phyloP scores from a whole-genome alignment of 805 yeast species.

The Metschnikowia similis region DNA sequence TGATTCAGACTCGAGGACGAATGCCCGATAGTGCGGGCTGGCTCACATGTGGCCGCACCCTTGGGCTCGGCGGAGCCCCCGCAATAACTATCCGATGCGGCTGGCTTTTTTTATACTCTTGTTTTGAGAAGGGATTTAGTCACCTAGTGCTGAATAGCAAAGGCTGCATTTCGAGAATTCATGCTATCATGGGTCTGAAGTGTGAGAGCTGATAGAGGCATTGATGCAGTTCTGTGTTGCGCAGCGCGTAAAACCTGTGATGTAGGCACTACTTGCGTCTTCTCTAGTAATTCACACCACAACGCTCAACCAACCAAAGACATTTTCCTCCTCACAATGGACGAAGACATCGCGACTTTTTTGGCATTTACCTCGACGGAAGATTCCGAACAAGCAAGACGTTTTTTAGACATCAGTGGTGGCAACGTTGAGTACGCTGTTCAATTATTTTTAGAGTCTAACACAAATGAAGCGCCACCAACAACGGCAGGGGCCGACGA shows the following conservation, averaged over 20 bases:
- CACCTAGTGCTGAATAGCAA: not conserved
- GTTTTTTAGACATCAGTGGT: conserved; percentile 74
- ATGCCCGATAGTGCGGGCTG: not conserved
- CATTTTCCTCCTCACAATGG: conserved; percentile 22
- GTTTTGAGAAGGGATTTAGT: too few relatives aligned
- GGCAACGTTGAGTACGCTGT: conserved; percentile 81
- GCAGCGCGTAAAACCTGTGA: not conserved
- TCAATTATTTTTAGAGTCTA: conserved; percentile 66
- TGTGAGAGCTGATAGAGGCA: not conserved
- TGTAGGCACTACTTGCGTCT: conserved; percentile 2
- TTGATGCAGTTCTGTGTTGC: not conserved
- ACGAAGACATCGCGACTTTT: conserved; percentile 63
- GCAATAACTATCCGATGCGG: not conserved
- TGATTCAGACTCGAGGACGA: not conserved
- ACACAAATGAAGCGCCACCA: conserved; percentile 16
- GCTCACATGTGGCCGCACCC: not conserved
- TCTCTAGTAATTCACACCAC: not conserved
- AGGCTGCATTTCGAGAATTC: not conserved
- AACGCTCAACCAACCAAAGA: not conserved
- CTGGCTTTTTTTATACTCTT: not conserved
- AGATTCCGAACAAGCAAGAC: conserved; percentile 64
- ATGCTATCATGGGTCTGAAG: not conserved
- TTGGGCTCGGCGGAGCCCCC: not conserved
- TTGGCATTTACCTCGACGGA: conserved; percentile 77
- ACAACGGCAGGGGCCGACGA: conserved; percentile 38